Evolutionary conservation across 768 basidiomycete species (phyloP).

Genomic region (Russula emetica): DNA sequence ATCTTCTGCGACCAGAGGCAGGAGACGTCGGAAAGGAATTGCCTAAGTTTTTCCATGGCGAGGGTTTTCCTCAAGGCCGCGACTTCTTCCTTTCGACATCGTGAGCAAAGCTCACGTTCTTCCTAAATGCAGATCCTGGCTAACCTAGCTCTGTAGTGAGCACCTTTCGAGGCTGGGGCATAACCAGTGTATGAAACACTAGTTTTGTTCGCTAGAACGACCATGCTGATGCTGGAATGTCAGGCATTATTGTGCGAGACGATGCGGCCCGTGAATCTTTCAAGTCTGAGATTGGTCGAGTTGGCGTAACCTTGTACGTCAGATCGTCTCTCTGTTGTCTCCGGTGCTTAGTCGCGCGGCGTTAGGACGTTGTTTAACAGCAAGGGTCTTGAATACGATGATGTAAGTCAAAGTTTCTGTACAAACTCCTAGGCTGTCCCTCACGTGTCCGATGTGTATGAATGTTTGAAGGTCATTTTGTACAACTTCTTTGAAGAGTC

Average conservation of each 20-base stretch:
- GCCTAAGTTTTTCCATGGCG: constrained; percentile 55
- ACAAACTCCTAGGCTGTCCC: neutral
- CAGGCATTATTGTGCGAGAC: constrained; percentile 69
- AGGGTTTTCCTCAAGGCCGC: constrained; percentile 32
- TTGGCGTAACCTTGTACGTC: constrained; percentile 55
- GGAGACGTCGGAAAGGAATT: constrained; percentile 51
- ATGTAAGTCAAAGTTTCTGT: constrained; percentile 37
- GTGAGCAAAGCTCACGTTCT: neutral
- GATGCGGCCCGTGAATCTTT: constrained; percentile 48
- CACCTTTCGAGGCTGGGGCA: constrained; percentile 57
- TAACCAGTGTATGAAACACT: constrained; percentile 50
- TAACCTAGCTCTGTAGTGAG: constrained; percentile 35
- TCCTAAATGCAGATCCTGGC: neutral
- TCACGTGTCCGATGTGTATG: neutral
- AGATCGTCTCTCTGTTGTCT: neutral
- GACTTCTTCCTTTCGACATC: constrained; percentile 9
- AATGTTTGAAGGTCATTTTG: constrained; percentile 51
- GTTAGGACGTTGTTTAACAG: constrained; percentile 54
- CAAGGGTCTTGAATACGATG: constrained; percentile 66
- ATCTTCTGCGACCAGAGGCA: constrained; percentile 50
- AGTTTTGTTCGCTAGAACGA: neutral
- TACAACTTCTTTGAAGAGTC: constrained; percentile 77
- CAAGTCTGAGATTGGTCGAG: constrained; percentile 48
- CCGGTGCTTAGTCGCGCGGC: neutral
- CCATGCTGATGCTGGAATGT: neutral